Evolutionary conservation across 176 grass and related monocot species (phyloP), one percentile per base, ranked within the genome.

Genomic region (Microstegium vimineum): DNA sequence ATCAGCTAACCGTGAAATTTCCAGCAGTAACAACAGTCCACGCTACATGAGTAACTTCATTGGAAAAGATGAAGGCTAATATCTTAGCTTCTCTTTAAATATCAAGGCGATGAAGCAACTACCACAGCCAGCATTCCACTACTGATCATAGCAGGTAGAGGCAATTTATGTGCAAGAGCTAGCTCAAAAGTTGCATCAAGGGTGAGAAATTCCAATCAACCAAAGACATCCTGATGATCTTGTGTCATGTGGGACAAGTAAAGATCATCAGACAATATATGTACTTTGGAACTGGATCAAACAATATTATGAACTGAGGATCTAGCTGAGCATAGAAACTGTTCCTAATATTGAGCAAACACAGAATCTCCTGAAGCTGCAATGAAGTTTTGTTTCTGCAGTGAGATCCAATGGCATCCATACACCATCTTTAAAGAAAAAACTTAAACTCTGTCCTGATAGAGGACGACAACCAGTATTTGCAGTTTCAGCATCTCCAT

Each of bases 351-450:
- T 80, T 4, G 89, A 90, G 70, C 88, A 93, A 77, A 91, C 56
- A 66, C 95, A 95, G 65, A 98, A 67, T 62, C 80, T 90, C 76
- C 71, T 91, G 81, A 86, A 91, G 82, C 70, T 91, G 86, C 95
- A 98, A 90, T 95, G 89, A 60, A 86, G 78, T 77, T 52, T 9
- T 10, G 75, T 62, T 71, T 74, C 82, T 71, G 68, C 66, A 71
- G 86, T 81, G 52, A 82, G 27, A 79, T 91, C 72, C 82, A 57
- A 75, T 71, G 92, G 89, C 84, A 95, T 93, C 72, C 92, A 93
- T 67, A 98, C 84, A 67, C 90, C 95, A 88, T 93, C 89, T 89
- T 84, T 98, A 52, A 88, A 90, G 36, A 86, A 86, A 93, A 95
- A 98, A 59, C 28, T 91, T 86, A 81, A 88, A 3, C 61, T 45